Percentiles rank a stretch among this genome's conserved stretches.
These are phyloP conservation scores for Zostera marina DNA, from an alignment of 116 monocot species.

Conservation along the genomic window DNA sequence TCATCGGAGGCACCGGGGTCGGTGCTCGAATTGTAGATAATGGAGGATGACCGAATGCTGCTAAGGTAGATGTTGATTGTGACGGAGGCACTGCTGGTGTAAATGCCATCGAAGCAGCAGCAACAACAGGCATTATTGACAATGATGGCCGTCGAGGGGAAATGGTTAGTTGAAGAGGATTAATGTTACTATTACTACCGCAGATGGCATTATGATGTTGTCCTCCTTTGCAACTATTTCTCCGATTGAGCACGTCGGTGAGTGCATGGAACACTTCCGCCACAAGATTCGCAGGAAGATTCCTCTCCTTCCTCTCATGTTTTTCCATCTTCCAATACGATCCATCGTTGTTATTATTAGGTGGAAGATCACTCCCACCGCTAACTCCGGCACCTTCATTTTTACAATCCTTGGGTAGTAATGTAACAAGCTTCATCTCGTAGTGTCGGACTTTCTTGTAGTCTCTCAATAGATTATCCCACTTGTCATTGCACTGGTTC, in stretches of 20 bases:
- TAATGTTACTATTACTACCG: constrained; percentile 1
- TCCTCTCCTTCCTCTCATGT: constrained; percentile 43
- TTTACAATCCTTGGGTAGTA: not conserved
- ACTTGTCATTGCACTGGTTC: constrained; percentile 94
- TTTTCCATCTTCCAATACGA: constrained; percentile 73
- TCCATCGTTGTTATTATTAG: not conserved
- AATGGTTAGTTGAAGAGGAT: constrained; percentile 1
- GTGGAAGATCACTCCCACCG: not conserved
- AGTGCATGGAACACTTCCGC: constrained; percentile 47
- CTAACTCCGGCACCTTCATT: not conserved
- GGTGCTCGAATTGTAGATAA: not conserved
- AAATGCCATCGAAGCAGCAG: not conserved
- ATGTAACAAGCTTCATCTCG: constrained; percentile 15
- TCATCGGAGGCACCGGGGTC: not conserved
- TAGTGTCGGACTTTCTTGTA: constrained; percentile 85
- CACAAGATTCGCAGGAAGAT: constrained; percentile 51
- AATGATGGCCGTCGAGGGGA: constrained; percentile 14
- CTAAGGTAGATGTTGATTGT: not conserved
- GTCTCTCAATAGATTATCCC: constrained; percentile 88
- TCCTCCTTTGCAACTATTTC: constrained; percentile 10
- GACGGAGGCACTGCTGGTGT: not conserved
- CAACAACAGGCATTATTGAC: constrained; percentile 9
- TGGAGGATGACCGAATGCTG: not conserved
- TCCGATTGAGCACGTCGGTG: constrained; percentile 43
- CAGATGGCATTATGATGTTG: not conserved